phyloP scores from a whole-genome alignment of 2,329 filamentous ascomycete genomes.

The Calonectria naviculata region DNA sequence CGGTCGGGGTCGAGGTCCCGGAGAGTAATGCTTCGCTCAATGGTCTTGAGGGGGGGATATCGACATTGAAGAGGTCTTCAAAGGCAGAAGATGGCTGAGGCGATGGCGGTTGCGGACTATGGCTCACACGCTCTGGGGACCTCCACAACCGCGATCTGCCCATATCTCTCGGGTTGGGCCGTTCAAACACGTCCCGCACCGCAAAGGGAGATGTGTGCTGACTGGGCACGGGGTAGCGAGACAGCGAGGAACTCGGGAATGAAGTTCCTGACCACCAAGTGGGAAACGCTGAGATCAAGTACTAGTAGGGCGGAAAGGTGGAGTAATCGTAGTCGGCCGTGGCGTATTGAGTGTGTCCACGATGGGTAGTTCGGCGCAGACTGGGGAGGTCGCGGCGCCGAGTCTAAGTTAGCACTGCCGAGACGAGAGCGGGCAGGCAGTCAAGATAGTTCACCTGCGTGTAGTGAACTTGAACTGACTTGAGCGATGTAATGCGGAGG shows the following conservation, averaged over 20 bases:
- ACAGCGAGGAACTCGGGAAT: constrained; percentile 15
- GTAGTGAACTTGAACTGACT: constrained; percentile 12
- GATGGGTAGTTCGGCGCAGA: constrained; percentile 31
- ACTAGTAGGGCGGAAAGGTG: constrained; percentile 32
- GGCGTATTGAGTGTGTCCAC: constrained; percentile 31
- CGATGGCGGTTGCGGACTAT: constrained; percentile 55
- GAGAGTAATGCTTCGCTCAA: constrained; percentile 60
- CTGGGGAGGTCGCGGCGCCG: constrained; percentile 34
- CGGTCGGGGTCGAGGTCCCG: constrained; percentile 49
- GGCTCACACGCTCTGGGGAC: constrained; percentile 56
- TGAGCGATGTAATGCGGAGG: constrained; percentile 6
- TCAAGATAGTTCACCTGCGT: constrained; percentile 17
- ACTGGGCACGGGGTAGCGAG: constrained; percentile 13
- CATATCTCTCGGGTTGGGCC: constrained; percentile 49
- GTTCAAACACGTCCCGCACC: constrained; percentile 34
- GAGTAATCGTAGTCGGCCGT: constrained; percentile 26
- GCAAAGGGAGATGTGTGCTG: constrained; percentile 22
- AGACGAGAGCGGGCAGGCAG: constrained; percentile 27
- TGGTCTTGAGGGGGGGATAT: constrained; percentile 57
- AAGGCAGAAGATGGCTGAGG: constrained; percentile 57
- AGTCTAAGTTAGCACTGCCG: constrained; percentile 39
- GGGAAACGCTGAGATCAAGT: constrained; percentile 35
- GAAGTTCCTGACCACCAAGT: constrained; percentile 20
- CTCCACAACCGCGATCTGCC: constrained; percentile 58
- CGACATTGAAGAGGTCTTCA: constrained; percentile 58